phyloP scores from a whole-genome alignment of 2,329 filamentous ascomycete species.

The Bipolaris victoriae region DNA sequence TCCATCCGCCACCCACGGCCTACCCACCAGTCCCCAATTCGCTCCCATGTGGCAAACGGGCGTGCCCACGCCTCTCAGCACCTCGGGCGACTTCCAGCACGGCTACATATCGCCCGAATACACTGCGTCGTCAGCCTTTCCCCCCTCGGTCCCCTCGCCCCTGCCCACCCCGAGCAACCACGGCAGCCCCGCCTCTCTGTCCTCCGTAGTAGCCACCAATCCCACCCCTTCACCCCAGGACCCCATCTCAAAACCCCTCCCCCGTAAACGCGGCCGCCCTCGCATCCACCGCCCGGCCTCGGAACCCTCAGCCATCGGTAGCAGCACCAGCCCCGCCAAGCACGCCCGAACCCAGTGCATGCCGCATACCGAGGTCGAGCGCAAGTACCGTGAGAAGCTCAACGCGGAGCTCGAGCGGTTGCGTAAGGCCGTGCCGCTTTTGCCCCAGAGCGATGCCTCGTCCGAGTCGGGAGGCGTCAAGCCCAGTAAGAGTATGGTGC shows the following conservation, averaged over 20 bases:
- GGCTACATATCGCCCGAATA: conserved; percentile 6
- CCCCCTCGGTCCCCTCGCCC: conserved; percentile 9
- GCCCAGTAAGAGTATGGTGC: conserved; percentile 21
- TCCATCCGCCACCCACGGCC: not conserved
- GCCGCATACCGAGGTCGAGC: conserved; percentile 33
- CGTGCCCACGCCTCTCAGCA: conserved; percentile 8
- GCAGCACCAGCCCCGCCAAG: not conserved
- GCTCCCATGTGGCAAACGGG: conserved; percentile 5
- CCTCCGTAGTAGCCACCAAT: conserved; percentile 1
- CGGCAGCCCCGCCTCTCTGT: conserved; percentile 5
- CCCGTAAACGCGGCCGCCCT: conserved; percentile 14
- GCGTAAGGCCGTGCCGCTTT: conserved; percentile 29
- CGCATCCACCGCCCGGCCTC: conserved; percentile 13
- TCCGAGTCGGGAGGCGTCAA: conserved; percentile 15
- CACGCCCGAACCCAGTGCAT: conserved; percentile 13
- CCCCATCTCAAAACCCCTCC: conserved; percentile 7
- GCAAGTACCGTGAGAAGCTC: conserved; percentile 25
- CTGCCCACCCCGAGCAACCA: conserved; percentile 8
- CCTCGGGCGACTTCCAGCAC: conserved; percentile 7
- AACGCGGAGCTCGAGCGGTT: conserved; percentile 34
- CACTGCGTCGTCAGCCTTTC: not conserved
- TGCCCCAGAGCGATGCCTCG: conserved; percentile 21
- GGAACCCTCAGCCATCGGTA: not conserved
- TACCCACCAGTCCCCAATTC: conserved; percentile 1
- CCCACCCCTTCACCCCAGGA: not conserved